Base-by-base conservation (phyloP, 139 green algal species). In the Yamagishiella unicocca region DNA sequence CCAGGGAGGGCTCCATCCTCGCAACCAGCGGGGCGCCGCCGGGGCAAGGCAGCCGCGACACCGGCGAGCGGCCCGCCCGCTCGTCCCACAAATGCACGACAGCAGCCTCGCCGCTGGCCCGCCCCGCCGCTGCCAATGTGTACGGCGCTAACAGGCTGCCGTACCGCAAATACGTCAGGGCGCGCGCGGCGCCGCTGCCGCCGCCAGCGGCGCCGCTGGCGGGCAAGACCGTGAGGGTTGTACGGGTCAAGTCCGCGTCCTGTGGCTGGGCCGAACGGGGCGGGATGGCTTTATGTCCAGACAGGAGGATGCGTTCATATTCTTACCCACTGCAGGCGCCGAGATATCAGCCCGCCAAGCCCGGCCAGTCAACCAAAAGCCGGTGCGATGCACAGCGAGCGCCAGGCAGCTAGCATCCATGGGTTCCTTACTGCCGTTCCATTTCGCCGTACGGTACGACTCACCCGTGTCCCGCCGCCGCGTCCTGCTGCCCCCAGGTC, bases 61-160 rank as follows among this genome's bases (percentile, higher is more conserved):
- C 80, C 0, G 80, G 80, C 6, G 46, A 9, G 14, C 64, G 4
- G 10, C 80, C 80, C 2, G n/a, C 4, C 43, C 80, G 80, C 80
- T 86, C 80, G 21, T 86, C 80, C 80, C 80, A 86, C 66, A 86
- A 35, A 22, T 77, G 64, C 19, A 86, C 80, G 8, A 68, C 80
- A 19, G 80, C 80, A 7, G 31, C 80, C 9, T 66, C 31, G 14
- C 80, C 80, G n/a, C 64, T 29, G 31, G 64, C 62, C 9, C 80
- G 42, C 1, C 80, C 80, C 31, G 64, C 80, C 22, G 43, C 80
- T 4, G 80, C 80, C 80, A 86, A 37, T 45, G 64, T 86, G 64
- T 86, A 86, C 80, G 80, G 62, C 80, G 62, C 62, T 3, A 12
- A 2, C 1, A 6, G 33, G 8, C 38, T 27, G 29, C 80, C 62